Base-by-base conservation (phyloP, 208 protist species). In the Angomonas deanei region DNA sequence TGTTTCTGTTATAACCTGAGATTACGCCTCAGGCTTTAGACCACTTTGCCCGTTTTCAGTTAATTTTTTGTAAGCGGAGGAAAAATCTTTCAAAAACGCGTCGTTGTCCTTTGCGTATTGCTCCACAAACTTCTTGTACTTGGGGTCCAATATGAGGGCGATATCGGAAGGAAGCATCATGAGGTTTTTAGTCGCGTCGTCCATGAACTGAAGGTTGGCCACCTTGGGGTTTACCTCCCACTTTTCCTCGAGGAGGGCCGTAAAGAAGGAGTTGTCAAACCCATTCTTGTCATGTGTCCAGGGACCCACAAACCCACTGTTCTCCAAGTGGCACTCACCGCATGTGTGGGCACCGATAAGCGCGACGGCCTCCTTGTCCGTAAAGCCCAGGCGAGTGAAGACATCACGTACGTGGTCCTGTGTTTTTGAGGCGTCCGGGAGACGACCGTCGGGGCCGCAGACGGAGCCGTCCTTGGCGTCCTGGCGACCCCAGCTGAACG, bases 141-240 rank as follows among this genome's bases (percentile, higher is more conserved):
- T 69, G 54, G 84, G 78, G 63, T 97, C 93, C 3, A 92, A 57
- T 5, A 96, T 46, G 33, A 97, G 72, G 24, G 77, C 75, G 38
- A 97, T 73, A 56, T 98, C 95, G 26, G 91, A 46, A 13, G 92
- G 91, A 11, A 97, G 80, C 95, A 98, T 98, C 92, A 98, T 98
- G 3, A 97, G 72, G 32, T 80, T 76, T 33, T 76, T 85, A 23
- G 84, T 91, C 15, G 71, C 62, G 19, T 59, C 61, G 63, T 96
- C 91, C 77, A 82, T 86, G 71, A 92, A 93, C 74, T 96, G 91
- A 58, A 84, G 48, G 39, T 82, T 48, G 50, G 71, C 47, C 13
- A 81, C 60, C 0, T 74, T 64, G 32, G 81, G 69, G 36, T 91
- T 84, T 27, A 84, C 24, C 63, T 79, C 82, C 95, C 95, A 98